Conservation (phyloP, 2,329 filamentous ascomycete genomes). For the Sclerotinia nivalis region DNA sequence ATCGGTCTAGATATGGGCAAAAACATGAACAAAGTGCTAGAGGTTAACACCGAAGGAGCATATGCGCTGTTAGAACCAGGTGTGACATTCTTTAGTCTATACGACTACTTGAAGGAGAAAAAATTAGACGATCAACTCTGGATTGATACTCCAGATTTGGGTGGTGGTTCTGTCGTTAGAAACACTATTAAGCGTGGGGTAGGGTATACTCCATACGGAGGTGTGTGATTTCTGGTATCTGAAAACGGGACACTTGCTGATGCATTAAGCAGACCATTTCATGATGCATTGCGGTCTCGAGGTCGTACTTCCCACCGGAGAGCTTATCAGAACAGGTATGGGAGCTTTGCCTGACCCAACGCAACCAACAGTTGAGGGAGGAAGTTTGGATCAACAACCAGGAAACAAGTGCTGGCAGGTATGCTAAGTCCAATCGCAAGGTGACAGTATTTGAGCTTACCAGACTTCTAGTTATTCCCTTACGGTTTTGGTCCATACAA, state of each 20-base stretch:
- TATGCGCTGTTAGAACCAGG: slow-evolving; percentile 57
- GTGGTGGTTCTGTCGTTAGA: slow-evolving; percentile 49
- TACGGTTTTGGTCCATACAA: slow-evolving; percentile 43
- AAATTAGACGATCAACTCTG: slow-evolving; percentile 46
- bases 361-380: slow-evolving; percentile 13
- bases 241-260: slow-evolving; percentile 24
- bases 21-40: slow-evolving; percentile 54
- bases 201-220: slow-evolving; percentile 50
- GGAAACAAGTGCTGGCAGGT: slow-evolving; percentile 45
- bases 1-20: slow-evolving; percentile 54
- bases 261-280: slow-evolving; percentile 41
- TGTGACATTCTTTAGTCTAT: slow-evolving; percentile 53
- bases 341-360: slow-evolving; percentile 43
- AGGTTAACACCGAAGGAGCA: slow-evolving; percentile 52
- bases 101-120: slow-evolving; percentile 51
- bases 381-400: slow-evolving; percentile 36
- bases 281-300: slow-evolving; percentile 47
- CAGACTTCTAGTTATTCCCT: slow-evolving; percentile 27
- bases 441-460: background rate
- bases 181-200: slow-evolving; percentile 50
- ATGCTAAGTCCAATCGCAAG: background rate
- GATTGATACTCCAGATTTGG: slow-evolving; percentile 46
- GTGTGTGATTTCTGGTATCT: slow-evolving; percentile 27
- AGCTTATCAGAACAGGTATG: slow-evolving; percentile 51
- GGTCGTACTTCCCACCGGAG: slow-evolving; percentile 49